Base-by-base conservation (phyloP, 1,284 basidiomycete genomes). In the Sporisorium sorghi region DNA sequence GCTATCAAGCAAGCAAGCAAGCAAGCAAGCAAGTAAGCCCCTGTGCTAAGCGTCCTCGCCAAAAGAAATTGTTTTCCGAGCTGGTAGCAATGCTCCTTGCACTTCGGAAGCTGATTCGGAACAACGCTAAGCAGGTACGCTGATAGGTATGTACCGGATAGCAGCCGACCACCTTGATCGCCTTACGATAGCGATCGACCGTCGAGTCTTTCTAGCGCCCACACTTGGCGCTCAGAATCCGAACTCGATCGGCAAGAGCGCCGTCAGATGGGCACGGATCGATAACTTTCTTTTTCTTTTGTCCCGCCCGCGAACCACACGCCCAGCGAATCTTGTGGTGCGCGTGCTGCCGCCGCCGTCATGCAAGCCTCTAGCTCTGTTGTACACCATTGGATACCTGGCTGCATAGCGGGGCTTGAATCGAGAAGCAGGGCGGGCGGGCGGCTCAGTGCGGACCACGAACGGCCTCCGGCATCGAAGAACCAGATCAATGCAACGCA, bases 71-170 rank as follows among this genome's bases (percentile, higher is more conserved):
- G 7, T 7, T 28, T 47, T 47, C 26, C 46, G 46, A 47, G 46
- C 17, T 32, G 15, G 32, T 33, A 33, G 8, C 7, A 11, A 21
- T 19, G 53, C 62, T 58, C 55, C 62, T 64, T 64, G 43, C 62
- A 35, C 62, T 64, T 64, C 49, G 61, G 53, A 58, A 53, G 28
- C 26, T 9, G 23, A 3, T 58, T 43, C 50, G 50, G 46, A 44
- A 58, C 55, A 58, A 49, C 50, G 26, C 33, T 28, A 37, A 17
- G 35, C 35, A 17, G 4, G 15, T 37, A 3, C 32, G 11, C 32
- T 30, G 40, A 43, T 43, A n/a, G n/a, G n/a, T n/a, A n/a, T n/a
- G n/a, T n/a, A n/a, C n/a, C n/a, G n/a, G n/a, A 14, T 11, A 33
- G 32, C 32, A 33, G n/a, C 12, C 37, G 37, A 17, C 17, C 37